Conservation (phyloP, 352 stramenopile species). For the Pythium rishiriense region DNA sequence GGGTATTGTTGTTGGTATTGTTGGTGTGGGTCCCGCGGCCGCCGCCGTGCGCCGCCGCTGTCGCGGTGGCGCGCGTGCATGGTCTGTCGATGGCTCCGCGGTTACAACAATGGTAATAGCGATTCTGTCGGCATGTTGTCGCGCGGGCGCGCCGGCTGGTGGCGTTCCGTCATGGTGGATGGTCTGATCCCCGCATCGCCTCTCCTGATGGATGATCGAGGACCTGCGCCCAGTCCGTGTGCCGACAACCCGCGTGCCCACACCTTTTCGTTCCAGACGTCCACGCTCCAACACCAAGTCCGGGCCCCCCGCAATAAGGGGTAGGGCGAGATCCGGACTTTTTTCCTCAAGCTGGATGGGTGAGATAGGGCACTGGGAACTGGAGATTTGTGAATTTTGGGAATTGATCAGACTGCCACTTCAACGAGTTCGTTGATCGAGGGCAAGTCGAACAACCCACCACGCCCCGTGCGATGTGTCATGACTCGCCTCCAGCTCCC, state of each 20-base stretch:
- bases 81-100: no score
- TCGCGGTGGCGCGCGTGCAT: not conserved
- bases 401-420: not conserved
- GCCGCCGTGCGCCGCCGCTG: conserved; percentile 2
- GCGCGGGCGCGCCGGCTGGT: not conserved
- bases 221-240: not conserved
- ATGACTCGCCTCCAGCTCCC: conserved; percentile 1
- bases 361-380: conserved; percentile 9
- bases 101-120: not conserved
- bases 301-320: no score
- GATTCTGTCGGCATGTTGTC: not conserved
- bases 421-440: not conserved
- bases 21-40: not conserved
- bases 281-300: no score
- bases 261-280: conserved; percentile 8
- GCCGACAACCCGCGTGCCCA: not conserved
- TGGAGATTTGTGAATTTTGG: conserved; percentile 8
- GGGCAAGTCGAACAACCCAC: not conserved
- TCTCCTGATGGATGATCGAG: conserved; percentile 7
- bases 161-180: not conserved
- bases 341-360: conserved; percentile 1
- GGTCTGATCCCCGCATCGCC: not conserved
- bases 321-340: conserved; percentile 1
- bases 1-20: conserved; percentile 3
- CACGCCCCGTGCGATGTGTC: not conserved